These are phyloP conservation scores for Ogataea populi-albae DNA, from an alignment of 805 yeast species.

Conservation along the genomic window DNA sequence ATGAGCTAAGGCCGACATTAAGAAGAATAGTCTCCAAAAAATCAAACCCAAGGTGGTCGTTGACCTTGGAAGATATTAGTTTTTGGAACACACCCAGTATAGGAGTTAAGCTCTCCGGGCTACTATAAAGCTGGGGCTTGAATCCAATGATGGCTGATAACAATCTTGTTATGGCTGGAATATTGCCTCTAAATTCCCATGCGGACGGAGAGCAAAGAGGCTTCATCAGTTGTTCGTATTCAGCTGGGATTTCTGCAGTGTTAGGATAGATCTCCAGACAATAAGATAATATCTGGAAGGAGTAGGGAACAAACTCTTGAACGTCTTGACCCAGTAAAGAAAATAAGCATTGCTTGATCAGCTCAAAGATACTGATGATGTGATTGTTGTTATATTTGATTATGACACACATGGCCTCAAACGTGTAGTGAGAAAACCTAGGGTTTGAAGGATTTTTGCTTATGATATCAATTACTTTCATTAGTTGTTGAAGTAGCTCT, in stretches of 20 bases:
- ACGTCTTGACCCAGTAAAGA: slow-evolving; percentile 75
- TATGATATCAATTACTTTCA: slow-evolving; percentile 66
- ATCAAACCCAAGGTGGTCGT: slow-evolving; percentile 84
- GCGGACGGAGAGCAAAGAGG: slow-evolving; percentile 87
- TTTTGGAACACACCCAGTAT: slow-evolving; percentile 96
- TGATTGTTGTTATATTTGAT: slow-evolving; percentile 47
- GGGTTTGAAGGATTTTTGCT: slow-evolving; percentile 95
- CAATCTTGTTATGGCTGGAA: slow-evolving; percentile 87
- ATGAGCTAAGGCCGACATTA: slow-evolving; percentile 46
- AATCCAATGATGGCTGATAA: slow-evolving; percentile 62
- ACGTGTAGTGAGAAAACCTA: slow-evolving; percentile 82
- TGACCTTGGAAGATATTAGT: slow-evolving; percentile 76
- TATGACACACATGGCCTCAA: slow-evolving; percentile 81
- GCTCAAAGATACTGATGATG: slow-evolving; percentile 41
- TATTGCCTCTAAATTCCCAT: slow-evolving; percentile 92
- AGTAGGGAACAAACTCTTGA: slow-evolving; percentile 91
- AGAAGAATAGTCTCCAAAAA: slow-evolving; percentile 67
- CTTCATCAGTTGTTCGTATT: slow-evolving; percentile 62
- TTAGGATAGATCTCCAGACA: slow-evolving; percentile 61
- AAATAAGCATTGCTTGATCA: slow-evolving; percentile 66
- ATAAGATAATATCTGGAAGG: slow-evolving; percentile 84
- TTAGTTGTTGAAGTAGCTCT: slow-evolving; percentile 58
- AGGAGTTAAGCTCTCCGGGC: slow-evolving; percentile 54
- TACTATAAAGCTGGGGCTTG: slow-evolving; percentile 40
- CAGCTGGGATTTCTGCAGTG: slow-evolving; percentile 52